Percentiles rank a stretch among this genome's conserved stretches.
Conservation (phyloP, 2,329 filamentous ascomycete genomes). For the Neopestalotiopsis sp. region DNA sequence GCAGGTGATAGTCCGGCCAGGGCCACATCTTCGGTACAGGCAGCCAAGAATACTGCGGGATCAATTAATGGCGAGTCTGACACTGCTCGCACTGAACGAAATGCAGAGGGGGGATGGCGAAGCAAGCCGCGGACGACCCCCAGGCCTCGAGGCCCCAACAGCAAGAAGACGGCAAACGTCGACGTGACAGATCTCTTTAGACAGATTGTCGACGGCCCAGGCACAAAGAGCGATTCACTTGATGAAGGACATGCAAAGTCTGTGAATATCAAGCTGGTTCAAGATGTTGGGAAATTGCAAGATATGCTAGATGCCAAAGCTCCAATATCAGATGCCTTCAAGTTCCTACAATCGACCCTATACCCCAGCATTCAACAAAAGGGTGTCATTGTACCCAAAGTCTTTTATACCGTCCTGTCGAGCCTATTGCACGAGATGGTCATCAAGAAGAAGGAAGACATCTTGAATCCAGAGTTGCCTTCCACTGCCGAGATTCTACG, state of each 20-base stretch:
- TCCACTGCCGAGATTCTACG: conserved; percentile 45
- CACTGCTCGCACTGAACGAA: background rate
- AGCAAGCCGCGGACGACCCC: background rate
- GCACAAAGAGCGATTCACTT: conserved; percentile 23
- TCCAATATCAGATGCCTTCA: conserved; percentile 29
- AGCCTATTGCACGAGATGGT: conserved; percentile 39
- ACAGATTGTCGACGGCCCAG: conserved; percentile 31
- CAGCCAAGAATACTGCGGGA: background rate
- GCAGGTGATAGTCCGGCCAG: background rate
- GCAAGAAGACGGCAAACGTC: background rate
- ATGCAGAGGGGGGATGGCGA: background rate
- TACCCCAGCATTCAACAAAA: conserved; percentile 35
- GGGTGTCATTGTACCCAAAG: conserved; percentile 33
- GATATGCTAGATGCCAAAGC: conserved; percentile 39
- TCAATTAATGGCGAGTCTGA: background rate
- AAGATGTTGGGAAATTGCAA: conserved; percentile 32
- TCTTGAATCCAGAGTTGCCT: conserved; percentile 38
- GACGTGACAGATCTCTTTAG: conserved; percentile 34
- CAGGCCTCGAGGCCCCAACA: background rate
- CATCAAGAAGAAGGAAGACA: conserved; percentile 38
- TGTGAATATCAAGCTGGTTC: conserved; percentile 24
- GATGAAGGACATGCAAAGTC: conserved; percentile 19
- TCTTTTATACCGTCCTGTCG: conserved; percentile 36
- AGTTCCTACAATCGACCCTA: conserved; percentile 32
- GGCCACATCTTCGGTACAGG: background rate